Evolutionary conservation across 2,329 filamentous ascomycete species (phyloP), one percentile per base, ranked within the genome.

Genomic region (Annulohypoxylon truncatum): DNA sequence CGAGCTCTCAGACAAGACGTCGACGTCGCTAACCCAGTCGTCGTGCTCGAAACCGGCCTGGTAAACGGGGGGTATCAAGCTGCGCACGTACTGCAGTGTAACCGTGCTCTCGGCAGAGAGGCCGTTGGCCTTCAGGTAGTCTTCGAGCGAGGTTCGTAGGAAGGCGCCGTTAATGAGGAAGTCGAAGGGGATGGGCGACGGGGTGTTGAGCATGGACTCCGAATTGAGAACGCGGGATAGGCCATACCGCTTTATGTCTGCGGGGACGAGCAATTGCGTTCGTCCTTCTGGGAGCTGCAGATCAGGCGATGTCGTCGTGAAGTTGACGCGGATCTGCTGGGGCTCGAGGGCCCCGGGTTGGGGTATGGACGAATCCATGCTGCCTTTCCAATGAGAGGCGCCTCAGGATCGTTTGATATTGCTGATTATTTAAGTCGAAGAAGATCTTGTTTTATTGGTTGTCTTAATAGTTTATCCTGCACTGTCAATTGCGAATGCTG

Each of bases 111-210:
- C 96, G 42, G 93, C 88, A 18, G 93, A 97, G 66, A 98, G 90
- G 52, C 95, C 95, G 75, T 96, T 92, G 67, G 89, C 84, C 13
- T 90, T 90, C 65, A 99, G 88, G 80, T 97, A 97, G 75, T 97
- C 92, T 77, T 97, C 93, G 71, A 99, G 88, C 15, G 92, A 93
- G 24, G 94, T 92, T 67, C 92, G 91, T 54, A 99, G 87, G 79
- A 97, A 97, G 75, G 91, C 90, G 78, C 96, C 96, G 79, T 97
- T 96, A 81, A 97, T 90, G 73, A 99, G 87, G 82, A 99, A 98
- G 80, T 99, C 96, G 80, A 99, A 91, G 15, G 93, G 93, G 48
- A 94, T 85, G 10, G 92, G 89, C 9, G 82, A 81, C 26, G 84
- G 76, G 47, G 88, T 90, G 76, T 85, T 83, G 78, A 92, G 88